Percentiles rank a stretch among this genome's conserved stretches.
Evolutionary conservation across 2,329 filamentous ascomycete genomes (phyloP).

Genomic region (Verruconis gallopava): DNA sequence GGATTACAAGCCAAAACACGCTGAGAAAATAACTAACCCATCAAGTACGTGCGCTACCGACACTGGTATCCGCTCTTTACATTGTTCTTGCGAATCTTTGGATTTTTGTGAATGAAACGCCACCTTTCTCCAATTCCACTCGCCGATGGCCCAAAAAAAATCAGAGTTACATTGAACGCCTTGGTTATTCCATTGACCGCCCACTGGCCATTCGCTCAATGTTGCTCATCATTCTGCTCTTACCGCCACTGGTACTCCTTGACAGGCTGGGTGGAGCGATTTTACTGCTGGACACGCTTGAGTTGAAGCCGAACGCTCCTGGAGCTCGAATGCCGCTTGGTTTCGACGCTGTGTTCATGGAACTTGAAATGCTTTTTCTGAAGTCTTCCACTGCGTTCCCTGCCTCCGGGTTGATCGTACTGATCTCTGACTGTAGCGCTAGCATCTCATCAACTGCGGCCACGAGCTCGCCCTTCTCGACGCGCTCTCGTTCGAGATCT

Average conservation of each 20-base stretch:
- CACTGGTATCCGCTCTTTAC: no score
- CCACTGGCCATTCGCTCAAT: conserved; percentile 74
- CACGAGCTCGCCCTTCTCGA: conserved; percentile 76
- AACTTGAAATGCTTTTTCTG: conserved; percentile 37
- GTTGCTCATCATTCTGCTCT: conserved; percentile 69
- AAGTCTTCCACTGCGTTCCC: conserved; percentile 32
- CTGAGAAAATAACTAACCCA: no score
- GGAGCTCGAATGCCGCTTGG: conserved; percentile 51
- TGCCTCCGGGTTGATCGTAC: conserved; percentile 18
- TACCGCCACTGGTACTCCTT: conserved; percentile 27
- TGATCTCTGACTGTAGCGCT: conserved; percentile 42
- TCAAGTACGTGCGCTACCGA: no score
- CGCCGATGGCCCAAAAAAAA: no score
- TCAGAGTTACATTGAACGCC: no score
- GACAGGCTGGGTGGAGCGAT: conserved; percentile 22
- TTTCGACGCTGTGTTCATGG: conserved; percentile 27
- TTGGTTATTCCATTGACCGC: conserved; percentile 10
- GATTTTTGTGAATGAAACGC: no score
- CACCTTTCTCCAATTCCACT: no score
- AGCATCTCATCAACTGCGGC: conserved; percentile 76
- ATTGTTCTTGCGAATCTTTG: no score
- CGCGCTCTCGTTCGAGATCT: conserved; percentile 59
- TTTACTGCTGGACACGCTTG: conserved; percentile 30
- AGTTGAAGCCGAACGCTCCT: conserved; percentile 28
- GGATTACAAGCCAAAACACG: no score